Evolutionary conservation across 2,329 filamentous ascomycete genomes (phyloP).

Genomic region (Xylariaceae sp.): DNA sequence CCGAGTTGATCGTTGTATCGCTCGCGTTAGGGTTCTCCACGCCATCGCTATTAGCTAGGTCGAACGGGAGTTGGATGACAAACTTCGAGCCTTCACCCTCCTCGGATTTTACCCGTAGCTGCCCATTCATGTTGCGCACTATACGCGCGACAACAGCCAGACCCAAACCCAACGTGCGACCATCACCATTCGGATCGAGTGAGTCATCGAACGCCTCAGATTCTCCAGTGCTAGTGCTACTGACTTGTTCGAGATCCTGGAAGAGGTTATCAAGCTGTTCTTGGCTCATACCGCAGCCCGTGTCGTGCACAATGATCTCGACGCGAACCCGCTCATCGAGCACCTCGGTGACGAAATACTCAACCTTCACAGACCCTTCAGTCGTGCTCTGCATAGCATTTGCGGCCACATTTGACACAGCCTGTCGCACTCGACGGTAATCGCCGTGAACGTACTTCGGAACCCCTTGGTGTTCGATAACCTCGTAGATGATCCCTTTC

Average conservation of each 20-base stretch:
- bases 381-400: slow-evolving; percentile 79
- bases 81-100: slow-evolving; percentile 78
- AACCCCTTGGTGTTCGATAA: slow-evolving; percentile 62
- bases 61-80: slow-evolving; percentile 72
- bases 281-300: slow-evolving; percentile 64
- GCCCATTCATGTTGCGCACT: slow-evolving; percentile 85
- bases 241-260: slow-evolving; percentile 55
- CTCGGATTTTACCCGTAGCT: slow-evolving; percentile 78
- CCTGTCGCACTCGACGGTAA: slow-evolving; percentile 72
- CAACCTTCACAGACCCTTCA: slow-evolving; percentile 62
- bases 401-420: slow-evolving; percentile 73
- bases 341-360: slow-evolving; percentile 58
- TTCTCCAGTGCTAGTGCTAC: slow-evolving; percentile 40
- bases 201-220: slow-evolving; percentile 25
- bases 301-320: slow-evolving; percentile 72
- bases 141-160: slow-evolving; percentile 84
- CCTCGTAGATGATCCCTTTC: slow-evolving; percentile 67
- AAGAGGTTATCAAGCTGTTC: slow-evolving; percentile 50
- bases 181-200: slow-evolving; percentile 29
- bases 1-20: slow-evolving; percentile 16
- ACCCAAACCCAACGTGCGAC: slow-evolving; percentile 65
- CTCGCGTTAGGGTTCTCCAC: slow-evolving; percentile 24
- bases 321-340: slow-evolving; percentile 55
- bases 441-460: slow-evolving; percentile 72
- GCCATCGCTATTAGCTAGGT: slow-evolving; percentile 47